Base-by-base conservation (phyloP, 139 green algal genomes). In the Volvox africanus region DNA sequence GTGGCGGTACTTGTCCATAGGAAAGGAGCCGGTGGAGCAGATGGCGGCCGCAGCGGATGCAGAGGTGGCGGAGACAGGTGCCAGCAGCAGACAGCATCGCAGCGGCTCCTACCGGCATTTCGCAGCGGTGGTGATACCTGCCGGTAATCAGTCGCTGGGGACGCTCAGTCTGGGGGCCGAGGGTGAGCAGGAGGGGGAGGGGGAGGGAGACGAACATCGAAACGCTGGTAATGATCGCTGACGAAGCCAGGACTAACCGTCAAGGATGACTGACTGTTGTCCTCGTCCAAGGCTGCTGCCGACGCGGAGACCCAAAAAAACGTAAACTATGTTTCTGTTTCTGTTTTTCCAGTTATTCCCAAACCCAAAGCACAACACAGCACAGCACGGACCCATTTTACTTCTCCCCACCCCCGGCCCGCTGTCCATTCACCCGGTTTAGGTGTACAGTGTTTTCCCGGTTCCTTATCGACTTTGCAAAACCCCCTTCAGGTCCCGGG, bases 101-200 rank as follows among this genome's bases (percentile, higher is more conserved):
- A 37, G 37, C 37, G 61, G 61, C 61, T 24, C n/a, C 61, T 88
- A 36, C 82, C 22, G 33, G 65, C 65, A 88, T 36, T 88, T 88
- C 24, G 82, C 65, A 26, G 82, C 82, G 82, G 82, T 88, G 32
- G 82, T 33, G 33, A 65, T 88, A 16, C 82, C 82, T 21, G 1
- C 20, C 20, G 82, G 82, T 0, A 26, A 88, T 18, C 33, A 67
- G 33, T 33, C 82, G 14, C 26, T 80, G 62, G 82, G 82, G n/a
- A 62, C 62, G 82, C 82, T 88, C 33, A 88, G 82, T 62, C 33
- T 88, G 65, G 82, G 33, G 22, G 65, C 82, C 22, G 65, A 79
- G 33, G 82, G 82, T 88, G 65, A 80, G 82, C 22, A 14, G 1
- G 21, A 13, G 44, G 44, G 17, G 37, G 36, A 0, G 37, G 33